Percentiles rank a stretch among this genome's conserved stretches.
Evolutionary conservation across 805 yeast genomes (phyloP).

Genomic region (Metschnikowia peoriensis): DNA sequence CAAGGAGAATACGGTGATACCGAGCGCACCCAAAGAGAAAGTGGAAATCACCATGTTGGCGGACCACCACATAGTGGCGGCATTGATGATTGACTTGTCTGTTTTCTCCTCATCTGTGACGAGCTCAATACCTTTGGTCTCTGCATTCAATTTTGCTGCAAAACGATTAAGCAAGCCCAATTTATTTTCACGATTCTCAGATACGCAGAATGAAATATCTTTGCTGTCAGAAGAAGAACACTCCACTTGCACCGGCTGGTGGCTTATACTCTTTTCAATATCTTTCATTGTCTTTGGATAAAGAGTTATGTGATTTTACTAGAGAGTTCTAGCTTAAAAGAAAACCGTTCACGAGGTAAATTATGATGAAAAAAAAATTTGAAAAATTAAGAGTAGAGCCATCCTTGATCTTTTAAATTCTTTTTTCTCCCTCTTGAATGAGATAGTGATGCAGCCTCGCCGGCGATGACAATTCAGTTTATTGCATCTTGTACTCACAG

Average conservation of each 20-base stretch:
- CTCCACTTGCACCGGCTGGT: slow-evolving; percentile 13
- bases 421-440: no score
- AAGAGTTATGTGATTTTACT: no score
- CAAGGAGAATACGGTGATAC: slow-evolving; percentile 59
- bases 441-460: no score
- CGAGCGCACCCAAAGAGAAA: slow-evolving; percentile 67
- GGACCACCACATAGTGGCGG: slow-evolving; percentile 88
- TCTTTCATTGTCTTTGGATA: no score
- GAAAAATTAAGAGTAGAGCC: no score
- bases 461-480: no score
- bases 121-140: slow-evolving; percentile 73
- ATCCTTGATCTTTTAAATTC: no score
- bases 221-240: slow-evolving; percentile 22
- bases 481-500: slow-evolving; percentile 2
- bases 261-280: slow-evolving; percentile 5
- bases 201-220: slow-evolving; percentile 22
- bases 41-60: slow-evolving; percentile 88
- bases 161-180: slow-evolving; percentile 29
- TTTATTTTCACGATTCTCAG: slow-evolving; percentile 27
- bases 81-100: slow-evolving; percentile 61
- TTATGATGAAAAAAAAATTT: no score
- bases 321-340: no score
- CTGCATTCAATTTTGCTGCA: slow-evolving; percentile 40
- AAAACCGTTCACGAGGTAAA: no score
- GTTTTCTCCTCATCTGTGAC: slow-evolving; percentile 77